Conservation (phyloP, 768 basidiomycete genomes). For the Mycena rosella region DNA sequence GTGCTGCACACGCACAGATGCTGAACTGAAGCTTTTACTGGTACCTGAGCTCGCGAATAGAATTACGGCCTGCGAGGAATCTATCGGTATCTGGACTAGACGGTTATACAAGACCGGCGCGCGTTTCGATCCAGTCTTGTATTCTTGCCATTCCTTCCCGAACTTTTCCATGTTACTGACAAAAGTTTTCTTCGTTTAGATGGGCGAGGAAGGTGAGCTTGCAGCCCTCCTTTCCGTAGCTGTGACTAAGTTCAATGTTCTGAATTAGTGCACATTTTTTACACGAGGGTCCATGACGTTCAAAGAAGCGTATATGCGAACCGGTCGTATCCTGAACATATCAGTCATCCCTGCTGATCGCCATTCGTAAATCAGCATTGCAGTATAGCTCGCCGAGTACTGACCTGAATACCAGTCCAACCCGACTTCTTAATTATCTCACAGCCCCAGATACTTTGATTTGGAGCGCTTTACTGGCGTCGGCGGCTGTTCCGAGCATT, state of each 20-base stretch:
- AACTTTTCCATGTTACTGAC: conserved; percentile 9
- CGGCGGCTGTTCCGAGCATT: conserved; percentile 96
- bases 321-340: conserved; percentile 92
- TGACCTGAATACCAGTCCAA: conserved; percentile 69
- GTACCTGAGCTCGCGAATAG: conserved; percentile 87
- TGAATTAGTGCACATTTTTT: conserved; percentile 82
- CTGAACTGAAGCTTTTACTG: conserved; percentile 82
- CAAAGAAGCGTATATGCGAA: conserved; percentile 92
- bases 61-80: conserved; percentile 87
- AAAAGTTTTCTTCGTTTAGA: conserved; percentile 48
- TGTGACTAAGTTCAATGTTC: background rate
- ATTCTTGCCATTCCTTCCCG: conserved; percentile 29
- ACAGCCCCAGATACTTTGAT: conserved; percentile 94
- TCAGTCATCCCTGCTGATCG: conserved; percentile 92
- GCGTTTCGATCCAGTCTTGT: conserved; percentile 88
- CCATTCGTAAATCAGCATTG: conserved; percentile 72
- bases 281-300: conserved; percentile 96
- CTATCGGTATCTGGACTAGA: conserved; percentile 74
- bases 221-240: background rate
- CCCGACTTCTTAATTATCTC: conserved; percentile 95
- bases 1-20: conserved; percentile 86
- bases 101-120: conserved; percentile 91
- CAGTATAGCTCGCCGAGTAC: background rate
- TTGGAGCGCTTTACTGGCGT: conserved; percentile 86
- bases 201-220: conserved; percentile 89